Base-by-base conservation (phyloP, 1,284 basidiomycete species). In the Chalciporus sp. region DNA sequence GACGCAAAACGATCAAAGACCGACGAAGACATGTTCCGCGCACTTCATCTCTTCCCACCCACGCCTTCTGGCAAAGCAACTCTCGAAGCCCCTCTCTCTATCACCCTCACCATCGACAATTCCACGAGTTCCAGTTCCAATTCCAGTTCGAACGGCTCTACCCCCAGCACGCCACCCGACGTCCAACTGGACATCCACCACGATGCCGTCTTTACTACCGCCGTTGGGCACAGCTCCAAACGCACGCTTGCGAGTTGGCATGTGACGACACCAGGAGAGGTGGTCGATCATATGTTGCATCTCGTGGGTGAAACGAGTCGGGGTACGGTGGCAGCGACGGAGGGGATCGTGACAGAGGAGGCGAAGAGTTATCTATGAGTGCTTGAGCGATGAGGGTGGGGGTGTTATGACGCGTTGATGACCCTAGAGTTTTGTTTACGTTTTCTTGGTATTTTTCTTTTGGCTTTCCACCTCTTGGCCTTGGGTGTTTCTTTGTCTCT, bases 11-110 rank as follows among this genome's bases (percentile, higher is more conserved):
- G 40, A 12, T n/a, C n/a, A n/a, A n/a, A 82, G 91, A 95, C 94
- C 44, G 94, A 96, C 75, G 94, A 95, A 74, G 94, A 97, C 76
- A 96, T 96, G 94, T 96, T 96, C 88, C 86, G 93, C 60, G 83
- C 94, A 0, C 79, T 96, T 1, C 81, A 84, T 53, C 81, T 88
- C 61, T 84, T 86, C 75, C 73, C 80, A 41, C 61, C 78, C n/a
- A 74, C 65, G 63, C 23, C 43, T 3, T 51, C 37, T 3, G 47
- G 53, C 17, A 78, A 76, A 51, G 77, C 79, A n/a, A 72, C 69
- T 11, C 81, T 95, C 76, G 79, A 85, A 31, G 81, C 91, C 0
- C 92, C 92, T 7, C 75, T 94, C 17, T 85, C 86, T 3, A 82
- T 93, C 26, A 90, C 85, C 4, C 78, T 86, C 51, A 64, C 84